phyloP scores from a whole-genome alignment of 1,284 basidiomycete genomes.

The Ustilago cynodontis region DNA sequence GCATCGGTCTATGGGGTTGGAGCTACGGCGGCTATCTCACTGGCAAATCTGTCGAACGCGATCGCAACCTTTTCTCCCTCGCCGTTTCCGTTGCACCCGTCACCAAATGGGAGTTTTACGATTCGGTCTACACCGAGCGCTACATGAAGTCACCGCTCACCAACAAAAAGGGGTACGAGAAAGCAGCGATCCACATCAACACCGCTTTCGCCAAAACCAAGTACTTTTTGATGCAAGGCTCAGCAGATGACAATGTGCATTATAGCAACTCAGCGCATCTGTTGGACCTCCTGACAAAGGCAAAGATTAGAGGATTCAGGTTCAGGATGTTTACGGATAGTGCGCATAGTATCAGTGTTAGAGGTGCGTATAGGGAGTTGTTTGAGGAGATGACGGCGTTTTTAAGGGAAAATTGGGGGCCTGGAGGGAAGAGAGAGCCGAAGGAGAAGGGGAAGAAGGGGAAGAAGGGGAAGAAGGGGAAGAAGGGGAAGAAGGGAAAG shows the following conservation, averaged over 20 bases:
- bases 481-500: conserved; percentile 14
- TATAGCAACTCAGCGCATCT: conserved; percentile 89
- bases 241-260: conserved; percentile 73
- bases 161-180: conserved; percentile 85
- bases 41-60: conserved; percentile 71
- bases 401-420: conserved; percentile 83
- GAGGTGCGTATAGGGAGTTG: conserved; percentile 85
- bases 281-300: conserved; percentile 88
- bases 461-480: no score
- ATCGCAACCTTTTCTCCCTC: conserved; percentile 85
- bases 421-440: conserved; percentile 23
- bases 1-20: conserved; percentile 80
- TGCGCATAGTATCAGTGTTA: conserved; percentile 78
- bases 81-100: conserved; percentile 84
- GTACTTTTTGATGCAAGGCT: conserved; percentile 87
- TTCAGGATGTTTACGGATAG: conserved; percentile 98
- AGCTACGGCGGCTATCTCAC: conserved; percentile 63
- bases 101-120: conserved; percentile 73
- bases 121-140: conserved; percentile 92
- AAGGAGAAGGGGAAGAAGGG: conserved; percentile 3
- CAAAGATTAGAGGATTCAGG: conserved; percentile 80
- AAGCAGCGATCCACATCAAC: conserved; percentile 85
- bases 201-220: conserved; percentile 83
- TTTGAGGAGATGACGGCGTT: conserved; percentile 88
- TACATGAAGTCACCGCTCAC: conserved; percentile 87